Evolutionary conservation across 306 rosid genomes (phyloP).

Genomic region (Glycyrrhiza uralensis): DNA sequence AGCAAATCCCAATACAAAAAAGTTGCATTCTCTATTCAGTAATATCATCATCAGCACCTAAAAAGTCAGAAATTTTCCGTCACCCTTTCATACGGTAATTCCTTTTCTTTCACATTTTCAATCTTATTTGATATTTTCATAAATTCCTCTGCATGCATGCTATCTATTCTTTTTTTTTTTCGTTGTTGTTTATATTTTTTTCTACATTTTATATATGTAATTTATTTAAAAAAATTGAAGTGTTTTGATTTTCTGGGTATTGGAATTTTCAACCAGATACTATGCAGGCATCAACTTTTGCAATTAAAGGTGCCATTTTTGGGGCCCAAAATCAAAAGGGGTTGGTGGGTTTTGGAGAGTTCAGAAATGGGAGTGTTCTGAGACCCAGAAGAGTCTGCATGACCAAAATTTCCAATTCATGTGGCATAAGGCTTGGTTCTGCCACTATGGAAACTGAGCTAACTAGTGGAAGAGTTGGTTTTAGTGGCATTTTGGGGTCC

Average conservation of each 20-base stretch:
- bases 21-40: neutral
- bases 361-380: constrained; percentile 34
- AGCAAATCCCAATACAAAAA: constrained; percentile 8
- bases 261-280: constrained; percentile 32
- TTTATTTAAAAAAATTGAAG: neutral
- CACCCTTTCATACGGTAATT: constrained; percentile 28
- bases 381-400: constrained; percentile 41
- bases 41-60: neutral
- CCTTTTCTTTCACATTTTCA: neutral
- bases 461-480: constrained; percentile 33
- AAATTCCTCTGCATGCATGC: neutral
- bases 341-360: constrained; percentile 37
- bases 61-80: neutral
- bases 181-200: neutral
- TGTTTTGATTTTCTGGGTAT: constrained; percentile 34
- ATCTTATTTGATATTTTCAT: neutral
- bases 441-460: constrained; percentile 46
- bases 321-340: constrained; percentile 48
- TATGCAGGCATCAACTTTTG: constrained; percentile 68
- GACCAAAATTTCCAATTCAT: constrained; percentile 34
- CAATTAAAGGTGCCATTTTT: constrained; percentile 43
- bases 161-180: neutral
- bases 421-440: constrained; percentile 45
- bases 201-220: neutral
- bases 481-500: constrained; percentile 45